Evolutionary conservation across 306 rosid species (phyloP).

Genomic region (Prinsepia uniflora): DNA sequence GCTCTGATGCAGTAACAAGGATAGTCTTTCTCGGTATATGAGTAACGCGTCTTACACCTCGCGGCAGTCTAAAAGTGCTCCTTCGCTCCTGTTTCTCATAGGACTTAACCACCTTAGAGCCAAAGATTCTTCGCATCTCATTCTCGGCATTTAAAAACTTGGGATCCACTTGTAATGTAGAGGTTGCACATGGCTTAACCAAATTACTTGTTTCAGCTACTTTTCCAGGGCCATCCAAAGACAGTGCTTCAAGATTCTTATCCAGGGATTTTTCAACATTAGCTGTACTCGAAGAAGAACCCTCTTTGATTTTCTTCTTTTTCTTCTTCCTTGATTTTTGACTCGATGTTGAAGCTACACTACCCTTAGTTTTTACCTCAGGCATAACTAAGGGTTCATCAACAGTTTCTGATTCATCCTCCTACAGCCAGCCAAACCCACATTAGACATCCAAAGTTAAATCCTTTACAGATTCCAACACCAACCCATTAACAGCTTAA

Average conservation of each 20-base stretch:
- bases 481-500: background rate
- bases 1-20: slow-evolving; percentile 71
- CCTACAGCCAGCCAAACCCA: slow-evolving; percentile 17
- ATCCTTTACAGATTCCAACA: background rate
- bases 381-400: slow-evolving; percentile 16
- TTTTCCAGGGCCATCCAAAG: slow-evolving; percentile 38
- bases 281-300: slow-evolving; percentile 32
- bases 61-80: slow-evolving; percentile 70
- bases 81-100: slow-evolving; percentile 75
- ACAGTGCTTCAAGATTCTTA: slow-evolving; percentile 49
- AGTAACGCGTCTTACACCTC: slow-evolving; percentile 71
- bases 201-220: slow-evolving; percentile 24
- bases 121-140: slow-evolving; percentile 87
- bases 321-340: slow-evolving; percentile 81
- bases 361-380: slow-evolving; percentile 21
- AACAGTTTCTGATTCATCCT: slow-evolving; percentile 10
- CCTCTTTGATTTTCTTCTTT: slow-evolving; percentile 69
- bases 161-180: slow-evolving; percentile 66
- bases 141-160: slow-evolving; percentile 84
- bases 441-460: background rate
- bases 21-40: slow-evolving; percentile 59
- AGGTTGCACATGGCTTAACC: slow-evolving; percentile 36
- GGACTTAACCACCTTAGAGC: slow-evolving; percentile 89
- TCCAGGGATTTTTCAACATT: slow-evolving; percentile 53
- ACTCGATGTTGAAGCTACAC: slow-evolving; percentile 42